Percentiles rank a stretch among this genome's conserved stretches.
These are phyloP conservation scores for Sarcodon sp. DNA, from an alignment of 768 basidiomycete genomes.

Conservation along the genomic window DNA sequence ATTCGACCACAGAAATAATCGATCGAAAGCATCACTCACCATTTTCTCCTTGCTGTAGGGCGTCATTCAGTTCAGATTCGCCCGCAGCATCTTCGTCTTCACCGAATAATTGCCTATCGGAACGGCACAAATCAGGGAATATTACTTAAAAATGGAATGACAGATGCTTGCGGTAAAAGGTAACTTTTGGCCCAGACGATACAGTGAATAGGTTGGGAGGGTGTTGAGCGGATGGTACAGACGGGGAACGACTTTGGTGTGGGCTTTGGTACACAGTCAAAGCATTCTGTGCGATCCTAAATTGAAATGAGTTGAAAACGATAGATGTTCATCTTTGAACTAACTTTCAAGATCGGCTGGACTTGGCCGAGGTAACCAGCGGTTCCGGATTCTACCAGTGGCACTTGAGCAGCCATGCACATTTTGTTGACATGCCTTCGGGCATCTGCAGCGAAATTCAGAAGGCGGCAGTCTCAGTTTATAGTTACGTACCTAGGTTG, in stretches of 20 bases:
- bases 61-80: constrained; percentile 72
- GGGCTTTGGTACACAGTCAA: constrained; percentile 89
- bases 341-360: constrained; percentile 76
- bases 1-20: constrained; percentile 16
- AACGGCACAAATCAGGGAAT: background rate
- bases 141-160: background rate
- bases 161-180: constrained; percentile 63
- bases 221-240: constrained; percentile 95
- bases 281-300: constrained; percentile 86
- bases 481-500: constrained; percentile 62
- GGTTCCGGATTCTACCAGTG: constrained; percentile 92
- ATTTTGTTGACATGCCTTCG: constrained; percentile 94
- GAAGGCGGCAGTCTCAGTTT: background rate
- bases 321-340: background rate
- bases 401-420: constrained; percentile 87
- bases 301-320: background rate
- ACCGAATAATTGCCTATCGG: constrained; percentile 77
- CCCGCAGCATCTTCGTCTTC: constrained; percentile 70
- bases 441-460: constrained; percentile 44
- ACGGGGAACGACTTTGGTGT: constrained; percentile 94
- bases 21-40: constrained; percentile 30
- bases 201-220: constrained; percentile 94
- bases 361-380: constrained; percentile 97
- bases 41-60: constrained; percentile 89
- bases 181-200: constrained; percentile 99